These are phyloP conservation scores for Lentinula sp. DNA, from an alignment of 768 basidiomycete species.

Conservation along the genomic window DNA sequence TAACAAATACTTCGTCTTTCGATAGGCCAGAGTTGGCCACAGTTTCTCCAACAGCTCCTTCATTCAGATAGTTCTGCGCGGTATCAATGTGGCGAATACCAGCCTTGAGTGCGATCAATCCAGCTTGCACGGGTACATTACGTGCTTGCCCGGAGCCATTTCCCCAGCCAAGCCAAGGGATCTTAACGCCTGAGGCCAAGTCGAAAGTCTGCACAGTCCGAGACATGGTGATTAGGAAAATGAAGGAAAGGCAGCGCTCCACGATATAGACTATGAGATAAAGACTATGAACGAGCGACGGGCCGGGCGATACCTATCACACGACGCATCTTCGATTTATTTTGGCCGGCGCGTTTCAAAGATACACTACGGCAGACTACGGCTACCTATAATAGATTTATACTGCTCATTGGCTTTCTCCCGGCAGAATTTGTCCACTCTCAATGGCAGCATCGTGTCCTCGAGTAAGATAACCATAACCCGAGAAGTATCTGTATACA, in stretches of 20 bases:
- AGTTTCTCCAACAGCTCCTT: constrained; percentile 34
- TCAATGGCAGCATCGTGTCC: constrained; percentile 23
- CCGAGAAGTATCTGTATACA: constrained; percentile 21
- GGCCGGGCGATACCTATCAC: not conserved
- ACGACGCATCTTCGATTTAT: too few species aligned
- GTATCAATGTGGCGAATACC: constrained; percentile 36
- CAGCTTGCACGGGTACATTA: constrained; percentile 25
- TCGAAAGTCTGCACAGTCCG: not conserved
- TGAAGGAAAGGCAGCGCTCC: not conserved
- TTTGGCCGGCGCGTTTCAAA: too few species aligned
- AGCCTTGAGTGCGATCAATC: constrained; percentile 25
- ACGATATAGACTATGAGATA: not conserved
- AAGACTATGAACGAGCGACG: not conserved
- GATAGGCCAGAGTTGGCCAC: constrained; percentile 24
- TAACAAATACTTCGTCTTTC: constrained; percentile 42
- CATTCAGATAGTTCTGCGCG: constrained; percentile 43
- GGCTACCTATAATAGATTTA: too few species aligned
- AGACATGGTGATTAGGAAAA: not conserved
- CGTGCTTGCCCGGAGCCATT: constrained; percentile 32
- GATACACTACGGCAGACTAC: too few species aligned
- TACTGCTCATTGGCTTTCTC: constrained; percentile 7
- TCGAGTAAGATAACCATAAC: constrained; percentile 24
- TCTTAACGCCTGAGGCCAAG: constrained; percentile 19
- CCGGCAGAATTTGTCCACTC: constrained; percentile 19
- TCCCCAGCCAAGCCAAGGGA: constrained; percentile 48